phyloP scores from a whole-genome alignment of 129 eudicot species.

The Lactuca sativa region DNA sequence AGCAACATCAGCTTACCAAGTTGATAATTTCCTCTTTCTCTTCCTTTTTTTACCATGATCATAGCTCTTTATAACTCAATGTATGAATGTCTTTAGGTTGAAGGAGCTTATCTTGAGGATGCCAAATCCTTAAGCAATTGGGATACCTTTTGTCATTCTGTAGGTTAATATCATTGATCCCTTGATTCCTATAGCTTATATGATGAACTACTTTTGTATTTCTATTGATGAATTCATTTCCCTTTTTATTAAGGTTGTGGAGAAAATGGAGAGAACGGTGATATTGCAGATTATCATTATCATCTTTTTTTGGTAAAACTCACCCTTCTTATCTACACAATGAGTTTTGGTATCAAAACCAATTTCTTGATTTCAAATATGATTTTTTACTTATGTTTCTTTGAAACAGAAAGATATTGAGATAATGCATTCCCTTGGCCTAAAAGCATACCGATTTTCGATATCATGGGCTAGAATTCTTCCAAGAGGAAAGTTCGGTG shows the following conservation, averaged over 20 bases:
- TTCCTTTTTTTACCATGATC: too few species aligned
- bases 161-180: constrained; percentile 25
- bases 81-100: constrained; percentile 36
- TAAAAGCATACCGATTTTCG: constrained; percentile 54
- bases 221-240: background rate
- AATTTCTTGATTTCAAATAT: background rate
- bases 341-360: background rate
- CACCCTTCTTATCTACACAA: too few species aligned
- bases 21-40: background rate
- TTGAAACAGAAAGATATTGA: constrained; percentile 61
- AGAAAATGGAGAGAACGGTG: constrained; percentile 47
- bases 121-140: constrained; percentile 51
- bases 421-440: constrained; percentile 53
- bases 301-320: constrained; percentile 62
- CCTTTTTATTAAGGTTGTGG: constrained; percentile 28
- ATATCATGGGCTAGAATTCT: constrained; percentile 75
- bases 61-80: too few species aligned
- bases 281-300: constrained; percentile 63
- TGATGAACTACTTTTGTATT: background rate
- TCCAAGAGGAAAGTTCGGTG: constrained; percentile 67
- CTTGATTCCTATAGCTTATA: background rate
- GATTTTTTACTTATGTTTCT: too few species aligned
- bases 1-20: constrained; percentile 10
- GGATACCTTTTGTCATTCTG: constrained; percentile 45
- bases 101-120: constrained; percentile 69